Evolutionary conservation across 2,329 filamentous ascomycete species (phyloP).

Genomic region (Verticillium longisporum): DNA sequence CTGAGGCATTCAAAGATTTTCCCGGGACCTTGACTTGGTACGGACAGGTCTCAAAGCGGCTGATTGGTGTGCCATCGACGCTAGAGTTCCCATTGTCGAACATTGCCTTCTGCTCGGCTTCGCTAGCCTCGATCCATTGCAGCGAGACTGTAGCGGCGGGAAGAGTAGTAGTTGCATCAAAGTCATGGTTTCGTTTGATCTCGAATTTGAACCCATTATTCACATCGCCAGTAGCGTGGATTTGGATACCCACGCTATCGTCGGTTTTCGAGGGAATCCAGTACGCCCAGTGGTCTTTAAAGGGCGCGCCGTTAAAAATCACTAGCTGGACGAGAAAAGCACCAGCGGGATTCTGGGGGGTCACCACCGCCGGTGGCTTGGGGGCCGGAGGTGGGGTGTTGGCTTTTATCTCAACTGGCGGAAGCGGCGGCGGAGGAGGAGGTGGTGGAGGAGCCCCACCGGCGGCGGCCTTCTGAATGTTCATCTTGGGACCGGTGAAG

Average conservation of each 20-base stretch:
- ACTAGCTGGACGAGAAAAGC: constrained; percentile 8
- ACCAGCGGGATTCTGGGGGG: no score
- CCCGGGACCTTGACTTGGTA: no score
- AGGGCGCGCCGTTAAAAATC: constrained; percentile 22
- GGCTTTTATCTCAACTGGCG: no score
- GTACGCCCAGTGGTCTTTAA: constrained; percentile 29
- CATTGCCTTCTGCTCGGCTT: constrained; percentile 18
- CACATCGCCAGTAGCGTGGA: constrained; percentile 24
- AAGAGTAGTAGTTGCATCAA: constrained; percentile 4
- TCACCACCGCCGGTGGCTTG: no score
- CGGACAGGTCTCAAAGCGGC: no score
- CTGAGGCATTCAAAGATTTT: no score
- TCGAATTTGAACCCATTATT: constrained; percentile 21
- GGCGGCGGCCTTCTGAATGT: no score
- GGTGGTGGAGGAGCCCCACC: no score
- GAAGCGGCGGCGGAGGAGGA: no score
- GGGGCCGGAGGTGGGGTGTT: no score
- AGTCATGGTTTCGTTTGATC: constrained; percentile 19
- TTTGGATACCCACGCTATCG: constrained; percentile 15
- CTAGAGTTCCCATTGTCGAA: constrained; percentile 16
- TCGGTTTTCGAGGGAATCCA: constrained; percentile 15
- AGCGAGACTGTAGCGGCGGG: constrained; percentile 18
- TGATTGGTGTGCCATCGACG: constrained; percentile 7
- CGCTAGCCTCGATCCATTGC: constrained; percentile 19
- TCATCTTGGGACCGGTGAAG: no score